Evolutionary conservation across 192 early-diverging fungal genomes (phyloP).

Genomic region (Cetraspora pellucida): DNA sequence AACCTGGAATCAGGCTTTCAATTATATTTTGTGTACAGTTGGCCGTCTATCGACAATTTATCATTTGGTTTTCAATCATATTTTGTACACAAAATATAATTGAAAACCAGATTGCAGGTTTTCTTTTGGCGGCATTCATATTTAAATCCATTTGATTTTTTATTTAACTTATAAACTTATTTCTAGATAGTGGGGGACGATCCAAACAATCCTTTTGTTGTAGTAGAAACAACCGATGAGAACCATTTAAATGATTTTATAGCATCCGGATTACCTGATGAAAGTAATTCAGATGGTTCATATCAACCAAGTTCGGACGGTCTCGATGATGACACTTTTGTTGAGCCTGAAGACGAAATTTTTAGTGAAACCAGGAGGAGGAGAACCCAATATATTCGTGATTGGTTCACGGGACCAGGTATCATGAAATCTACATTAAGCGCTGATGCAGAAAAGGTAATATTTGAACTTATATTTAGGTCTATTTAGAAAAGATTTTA

Average conservation of each 20-base stretch:
- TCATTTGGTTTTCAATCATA: no score
- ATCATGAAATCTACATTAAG: conserved; percentile 9
- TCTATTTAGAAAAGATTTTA: conserved; percentile 26
- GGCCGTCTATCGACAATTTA: no score
- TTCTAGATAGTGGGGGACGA: no score
- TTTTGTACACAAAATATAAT: no score
- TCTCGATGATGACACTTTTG: neutral
- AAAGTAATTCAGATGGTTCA: neutral
- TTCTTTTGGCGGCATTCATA: no score
- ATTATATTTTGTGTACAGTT: no score
- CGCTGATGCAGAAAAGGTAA: neutral
- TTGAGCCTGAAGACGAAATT: neutral
- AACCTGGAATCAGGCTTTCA: no score
- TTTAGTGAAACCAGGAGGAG: neutral
- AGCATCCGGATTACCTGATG: neutral
- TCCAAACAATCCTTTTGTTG: no score
- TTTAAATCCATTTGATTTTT: no score
- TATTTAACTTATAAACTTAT: no score
- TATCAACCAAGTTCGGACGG: neutral
- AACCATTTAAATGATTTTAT: neutral
- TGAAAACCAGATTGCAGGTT: no score
- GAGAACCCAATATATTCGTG: neutral
- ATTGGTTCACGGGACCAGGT: neutral
- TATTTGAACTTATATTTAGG: conserved; percentile 18
- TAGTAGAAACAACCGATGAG: no score